phyloP scores from a whole-genome alignment of 164 flowering plant genomes.

The Nymphaea thermarum region DNA sequence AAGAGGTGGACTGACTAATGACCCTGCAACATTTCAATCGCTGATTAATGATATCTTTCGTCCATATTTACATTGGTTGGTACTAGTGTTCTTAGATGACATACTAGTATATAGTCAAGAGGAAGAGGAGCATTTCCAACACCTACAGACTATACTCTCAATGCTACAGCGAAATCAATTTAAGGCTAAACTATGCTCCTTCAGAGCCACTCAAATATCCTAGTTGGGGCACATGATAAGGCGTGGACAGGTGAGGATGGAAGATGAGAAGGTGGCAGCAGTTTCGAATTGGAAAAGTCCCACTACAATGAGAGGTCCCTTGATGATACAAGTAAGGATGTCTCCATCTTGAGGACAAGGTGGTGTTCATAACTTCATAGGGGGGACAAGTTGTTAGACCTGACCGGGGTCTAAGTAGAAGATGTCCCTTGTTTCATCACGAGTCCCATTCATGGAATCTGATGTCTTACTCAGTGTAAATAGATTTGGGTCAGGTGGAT shows the following conservation, averaged over 20 bases:
- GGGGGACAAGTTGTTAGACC: too few relatives aligned
- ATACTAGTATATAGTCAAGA: not conserved
- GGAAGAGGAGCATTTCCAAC: not conserved
- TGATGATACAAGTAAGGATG: too few relatives aligned
- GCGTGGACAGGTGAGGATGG: not conserved
- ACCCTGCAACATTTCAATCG: not conserved
- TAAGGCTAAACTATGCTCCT: not conserved
- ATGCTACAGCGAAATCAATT: not conserved
- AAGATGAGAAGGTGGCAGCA: not conserved
- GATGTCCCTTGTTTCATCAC: too few relatives aligned
- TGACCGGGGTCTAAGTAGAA: too few relatives aligned
- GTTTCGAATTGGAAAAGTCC: conserved; percentile 1
- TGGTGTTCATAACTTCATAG: too few relatives aligned
- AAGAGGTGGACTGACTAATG: not conserved
- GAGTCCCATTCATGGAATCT: too few relatives aligned
- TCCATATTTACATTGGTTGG: not conserved
- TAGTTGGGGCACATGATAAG: not conserved
- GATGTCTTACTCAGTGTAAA: too few relatives aligned
- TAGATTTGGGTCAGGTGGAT: too few relatives aligned
- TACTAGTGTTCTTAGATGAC: not conserved
- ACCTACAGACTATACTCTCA: not conserved
- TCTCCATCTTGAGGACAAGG: too few relatives aligned
- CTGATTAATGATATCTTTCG: conserved; percentile 1
- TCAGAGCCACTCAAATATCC: not conserved
- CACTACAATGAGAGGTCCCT: not conserved